A percentile compares a stretch with the other conserved stretches of the same genome.
Conservation (phyloP, 495 filamentous ascomycete species). For the Penicillium salamii region DNA sequence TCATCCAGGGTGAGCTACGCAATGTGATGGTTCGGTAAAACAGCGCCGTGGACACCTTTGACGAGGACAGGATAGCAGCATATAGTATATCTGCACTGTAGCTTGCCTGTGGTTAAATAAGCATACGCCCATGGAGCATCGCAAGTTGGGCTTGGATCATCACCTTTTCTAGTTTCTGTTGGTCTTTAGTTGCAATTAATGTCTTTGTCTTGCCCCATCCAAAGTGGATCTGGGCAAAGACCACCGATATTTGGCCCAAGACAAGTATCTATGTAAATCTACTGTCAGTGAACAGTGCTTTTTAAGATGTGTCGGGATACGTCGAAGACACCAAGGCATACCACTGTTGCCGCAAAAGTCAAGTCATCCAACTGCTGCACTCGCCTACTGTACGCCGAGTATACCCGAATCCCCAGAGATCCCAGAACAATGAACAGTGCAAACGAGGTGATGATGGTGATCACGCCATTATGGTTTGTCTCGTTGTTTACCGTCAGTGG, state of each 20-base stretch:
- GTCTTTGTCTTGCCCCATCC: slow-evolving; percentile 15
- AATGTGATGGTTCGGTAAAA: slow-evolving; percentile 17
- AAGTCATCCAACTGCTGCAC: slow-evolving; percentile 17
- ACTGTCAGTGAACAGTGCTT: slow-evolving; percentile 1
- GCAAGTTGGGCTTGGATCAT: too few relatives aligned
- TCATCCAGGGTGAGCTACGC: slow-evolving; percentile 16
- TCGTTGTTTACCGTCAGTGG: slow-evolving; percentile 23
- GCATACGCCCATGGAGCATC: too few relatives aligned
- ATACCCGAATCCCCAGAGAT: slow-evolving; percentile 18
- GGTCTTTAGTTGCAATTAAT: slow-evolving; percentile 1
- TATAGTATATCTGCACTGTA: slow-evolving; percentile 18
- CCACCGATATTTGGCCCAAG: slow-evolving; percentile 8
- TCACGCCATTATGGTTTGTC: slow-evolving; percentile 21
- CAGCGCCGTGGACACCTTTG: slow-evolving; percentile 13
- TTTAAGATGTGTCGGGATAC: neutral
- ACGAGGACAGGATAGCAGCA: slow-evolving; percentile 8
- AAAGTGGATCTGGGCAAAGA: slow-evolving; percentile 12
- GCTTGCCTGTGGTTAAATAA: neutral
- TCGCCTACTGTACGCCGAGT: slow-evolving; percentile 13
- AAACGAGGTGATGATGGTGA: slow-evolving; percentile 20
- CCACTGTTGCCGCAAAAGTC: slow-evolving; percentile 7
- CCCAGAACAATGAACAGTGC: slow-evolving; percentile 19
- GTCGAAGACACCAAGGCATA: neutral
- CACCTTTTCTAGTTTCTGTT: slow-evolving; percentile 6
- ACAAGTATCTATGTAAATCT: slow-evolving; percentile 15